These are phyloP conservation scores for Quercus ilex DNA, from an alignment of 306 rosid species.

Conservation along the genomic window DNA sequence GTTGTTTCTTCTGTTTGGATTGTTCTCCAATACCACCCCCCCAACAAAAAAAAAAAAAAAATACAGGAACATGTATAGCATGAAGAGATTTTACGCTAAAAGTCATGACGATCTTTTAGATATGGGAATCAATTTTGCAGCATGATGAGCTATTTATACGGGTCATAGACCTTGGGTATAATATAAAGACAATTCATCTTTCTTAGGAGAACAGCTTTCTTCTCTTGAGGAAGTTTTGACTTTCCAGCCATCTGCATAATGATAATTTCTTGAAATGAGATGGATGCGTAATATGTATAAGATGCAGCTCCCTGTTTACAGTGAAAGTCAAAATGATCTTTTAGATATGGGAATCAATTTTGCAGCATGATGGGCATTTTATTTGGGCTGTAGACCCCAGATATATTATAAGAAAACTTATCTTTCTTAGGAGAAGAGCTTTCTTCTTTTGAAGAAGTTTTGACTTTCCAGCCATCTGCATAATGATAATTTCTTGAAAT, in stretches of 20 bases:
- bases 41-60: background rate
- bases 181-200: background rate
- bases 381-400: background rate
- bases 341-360: background rate
- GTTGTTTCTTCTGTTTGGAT: conserved; percentile 18
- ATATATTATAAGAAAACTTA: background rate
- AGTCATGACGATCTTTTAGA: background rate
- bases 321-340: background rate
- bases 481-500: background rate
- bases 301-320: background rate
- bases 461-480: background rate
- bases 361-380: background rate
- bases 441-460: background rate
- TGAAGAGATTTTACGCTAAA: background rate
- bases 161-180: background rate
- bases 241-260: background rate
- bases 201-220: background rate
- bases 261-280: background rate
- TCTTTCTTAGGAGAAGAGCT: background rate
- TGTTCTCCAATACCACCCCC: background rate
- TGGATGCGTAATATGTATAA: background rate
- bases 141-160: background rate
- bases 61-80: conserved; percentile 4
- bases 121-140: background rate
- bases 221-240: background rate